Conservation (phyloP, 768 basidiomycete genomes). For the Tulasnella sp. region DNA sequence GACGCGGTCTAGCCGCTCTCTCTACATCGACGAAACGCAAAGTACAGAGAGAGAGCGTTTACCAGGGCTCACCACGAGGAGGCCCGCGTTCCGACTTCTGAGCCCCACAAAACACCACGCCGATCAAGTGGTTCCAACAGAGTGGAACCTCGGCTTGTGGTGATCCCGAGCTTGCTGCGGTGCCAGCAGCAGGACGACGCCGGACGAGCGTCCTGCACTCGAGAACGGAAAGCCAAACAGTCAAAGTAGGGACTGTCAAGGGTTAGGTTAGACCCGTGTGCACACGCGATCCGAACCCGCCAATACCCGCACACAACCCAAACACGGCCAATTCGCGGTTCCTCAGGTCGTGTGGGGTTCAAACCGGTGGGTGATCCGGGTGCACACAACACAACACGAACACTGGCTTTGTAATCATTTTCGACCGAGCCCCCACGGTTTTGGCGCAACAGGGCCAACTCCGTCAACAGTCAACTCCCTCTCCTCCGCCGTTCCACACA, state of each 20-base stretch:
- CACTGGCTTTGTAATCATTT: neutral
- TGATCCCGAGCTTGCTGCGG: neutral
- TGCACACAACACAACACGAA: neutral
- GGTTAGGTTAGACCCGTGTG: slow-evolving; percentile 4
- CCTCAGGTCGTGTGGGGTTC: neutral
- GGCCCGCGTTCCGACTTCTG: slow-evolving; percentile 3
- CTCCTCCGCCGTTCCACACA: neutral
- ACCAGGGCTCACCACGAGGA: slow-evolving; percentile 4
- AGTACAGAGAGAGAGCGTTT: neutral
- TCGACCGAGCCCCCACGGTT: neutral
- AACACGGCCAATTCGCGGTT: neutral
- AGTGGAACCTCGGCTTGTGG: neutral
- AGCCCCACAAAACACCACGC: slow-evolving; percentile 7
- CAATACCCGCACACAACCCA: neutral
- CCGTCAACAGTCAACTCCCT: neutral
- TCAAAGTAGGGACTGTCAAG: slow-evolving; percentile 4
- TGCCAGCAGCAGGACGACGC: neutral
- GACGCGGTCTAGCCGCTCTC: neutral
- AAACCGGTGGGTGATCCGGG: neutral
- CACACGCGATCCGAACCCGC: neutral
- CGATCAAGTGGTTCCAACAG: neutral
- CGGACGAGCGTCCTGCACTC: neutral
- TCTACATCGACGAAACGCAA: neutral
- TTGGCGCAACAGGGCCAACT: neutral
- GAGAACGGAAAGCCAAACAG: too few species aligned